Evolutionary conservation across 73 alveolate species (phyloP).

Genomic region (Tetrahymena borealis): DNA sequence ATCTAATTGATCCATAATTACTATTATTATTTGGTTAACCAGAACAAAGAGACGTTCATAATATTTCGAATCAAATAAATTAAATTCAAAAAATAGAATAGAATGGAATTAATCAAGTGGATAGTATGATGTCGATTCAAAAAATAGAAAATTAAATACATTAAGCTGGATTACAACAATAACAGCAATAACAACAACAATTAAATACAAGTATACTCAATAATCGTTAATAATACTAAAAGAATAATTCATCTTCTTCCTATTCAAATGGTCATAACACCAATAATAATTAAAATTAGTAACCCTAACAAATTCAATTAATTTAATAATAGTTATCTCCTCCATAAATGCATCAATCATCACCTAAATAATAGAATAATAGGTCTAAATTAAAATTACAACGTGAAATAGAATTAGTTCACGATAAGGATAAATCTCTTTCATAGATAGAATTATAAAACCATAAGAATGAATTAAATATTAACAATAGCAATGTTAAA

Average conservation of each 20-base stretch:
- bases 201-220: too few relatives aligned
- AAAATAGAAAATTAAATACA: too few relatives aligned
- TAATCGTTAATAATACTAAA: too few relatives aligned
- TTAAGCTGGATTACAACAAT: too few relatives aligned
- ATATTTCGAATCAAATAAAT: too few relatives aligned
- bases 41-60: neutral
- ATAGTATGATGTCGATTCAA: too few relatives aligned
- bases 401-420: neutral
- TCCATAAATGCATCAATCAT: neutral
- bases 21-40: neutral
- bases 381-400: neutral
- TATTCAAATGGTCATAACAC: too few relatives aligned
- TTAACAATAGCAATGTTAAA: neutral
- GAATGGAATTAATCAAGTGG: too few relatives aligned
- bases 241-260: too few relatives aligned
- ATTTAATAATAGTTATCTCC: neutral
- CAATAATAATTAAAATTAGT: too few relatives aligned
- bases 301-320: neutral
- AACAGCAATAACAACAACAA: too few relatives aligned
- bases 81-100: too few relatives aligned
- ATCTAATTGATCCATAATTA: neutral
- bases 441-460: neutral
- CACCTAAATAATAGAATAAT: neutral
- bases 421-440: neutral
- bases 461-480: neutral